Evolutionary conservation across 352 stramenopile genomes (phyloP), one percentile per base, ranked within the genome.

Genomic region (Blastocystis sp.): DNA sequence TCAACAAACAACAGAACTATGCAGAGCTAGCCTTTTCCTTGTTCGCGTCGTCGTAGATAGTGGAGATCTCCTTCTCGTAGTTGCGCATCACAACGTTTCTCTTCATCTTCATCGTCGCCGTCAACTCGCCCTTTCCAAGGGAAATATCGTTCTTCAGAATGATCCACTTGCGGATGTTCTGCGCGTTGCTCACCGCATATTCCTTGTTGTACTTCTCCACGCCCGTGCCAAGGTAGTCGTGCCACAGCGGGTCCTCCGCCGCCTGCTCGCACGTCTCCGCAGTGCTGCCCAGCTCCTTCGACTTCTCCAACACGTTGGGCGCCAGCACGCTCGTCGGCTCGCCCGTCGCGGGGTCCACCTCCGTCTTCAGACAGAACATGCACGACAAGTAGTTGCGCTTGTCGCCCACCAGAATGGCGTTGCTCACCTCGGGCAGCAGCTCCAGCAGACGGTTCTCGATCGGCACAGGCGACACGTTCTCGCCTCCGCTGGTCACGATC

Each of bases 91-190:
- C 95, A 61, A 97, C 69, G 90, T 94, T 95, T 74, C 96, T 95
- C 94, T 98, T 98, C 65, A 98, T 92, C 93, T 98, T 98, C 88
- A 98, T 93, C 90, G 96, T 98, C 41, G 96, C 95, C 63, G 96
- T 98, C 26, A 98, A 92, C 91, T 98, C 96, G 88, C 95, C 94
- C 62, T 93, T 94, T 63, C 91, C 90, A 60, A 97, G 95, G 39
- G 93, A 96, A 88, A 98, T 98, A 92, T 98, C 95, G 67, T 91
- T 93, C 80, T 96, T 92, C 33, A 97, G 91, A 59, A 97, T 92
- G 76, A 93, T 90, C 91, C 93, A 97, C 92, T 97, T 97, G 90
- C 91, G 93, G 16, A 97, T 91, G n/a, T 74, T 81, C 29, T 90
- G 85, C 19, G 91, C 91, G 63, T 92, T 92, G 63, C 91, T 92